A percentile compares a stretch with the other conserved stretches of the same genome.
Conservation (phyloP, 345 rosid species). For the Cardamine occulta region DNA sequence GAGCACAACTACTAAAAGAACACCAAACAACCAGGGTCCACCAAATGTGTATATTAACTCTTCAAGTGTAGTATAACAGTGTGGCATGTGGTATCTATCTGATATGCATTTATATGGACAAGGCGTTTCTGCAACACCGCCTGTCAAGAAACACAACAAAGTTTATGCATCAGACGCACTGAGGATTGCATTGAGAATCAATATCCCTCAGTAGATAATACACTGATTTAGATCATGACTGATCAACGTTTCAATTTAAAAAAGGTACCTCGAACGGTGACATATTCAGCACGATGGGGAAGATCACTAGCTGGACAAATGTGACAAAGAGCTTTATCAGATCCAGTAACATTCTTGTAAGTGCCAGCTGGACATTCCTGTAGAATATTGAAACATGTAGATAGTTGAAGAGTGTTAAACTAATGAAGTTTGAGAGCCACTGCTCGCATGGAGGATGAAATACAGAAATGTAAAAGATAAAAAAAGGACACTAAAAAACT, state of each 20-base stretch:
- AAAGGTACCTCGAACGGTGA: slow-evolving; percentile 62
- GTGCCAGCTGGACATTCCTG: slow-evolving; percentile 98
- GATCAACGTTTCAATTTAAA: background rate
- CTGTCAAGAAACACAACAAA: slow-evolving; percentile 46
- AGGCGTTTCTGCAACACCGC: slow-evolving; percentile 84
- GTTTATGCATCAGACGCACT: slow-evolving; percentile 10
- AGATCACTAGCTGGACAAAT: slow-evolving; percentile 67
- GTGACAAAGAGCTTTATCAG: slow-evolving; percentile 66
- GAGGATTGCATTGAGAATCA: slow-evolving; percentile 1
- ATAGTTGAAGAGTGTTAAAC: slow-evolving; percentile 19
- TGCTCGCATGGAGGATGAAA: background rate
- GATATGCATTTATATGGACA: slow-evolving; percentile 86
- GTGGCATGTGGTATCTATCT: slow-evolving; percentile 90
- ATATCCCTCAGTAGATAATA: background rate
- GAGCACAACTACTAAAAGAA: slow-evolving; percentile 74
- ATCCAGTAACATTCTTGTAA: slow-evolving; percentile 81
- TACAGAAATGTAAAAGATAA: background rate
- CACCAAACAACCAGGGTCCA: slow-evolving; percentile 88
- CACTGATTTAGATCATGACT: slow-evolving; percentile 1
- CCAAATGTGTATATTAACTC: slow-evolving; percentile 94
- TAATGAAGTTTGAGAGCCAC: background rate
- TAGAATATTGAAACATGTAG: slow-evolving; percentile 24
- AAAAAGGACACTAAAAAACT: background rate
- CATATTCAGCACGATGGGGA: slow-evolving; percentile 73
- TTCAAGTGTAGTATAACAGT: slow-evolving; percentile 88